phyloP scores from a whole-genome alignment of 768 basidiomycete species.

The Suillus weaverae region DNA sequence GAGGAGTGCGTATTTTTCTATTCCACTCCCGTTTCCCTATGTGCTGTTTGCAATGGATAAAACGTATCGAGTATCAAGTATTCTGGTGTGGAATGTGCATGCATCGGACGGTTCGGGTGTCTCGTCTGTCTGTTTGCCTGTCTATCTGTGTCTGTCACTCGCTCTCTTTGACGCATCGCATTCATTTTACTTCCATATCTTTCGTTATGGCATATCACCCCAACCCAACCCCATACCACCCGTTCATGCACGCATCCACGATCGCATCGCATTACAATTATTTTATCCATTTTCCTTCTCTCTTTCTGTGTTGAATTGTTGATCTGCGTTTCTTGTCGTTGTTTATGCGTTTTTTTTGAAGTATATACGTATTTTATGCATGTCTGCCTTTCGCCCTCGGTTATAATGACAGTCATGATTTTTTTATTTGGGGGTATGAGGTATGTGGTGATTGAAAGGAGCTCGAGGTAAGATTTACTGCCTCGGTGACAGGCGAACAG shows the following conservation, averaged over 20 bases:
- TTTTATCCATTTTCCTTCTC: not conserved
- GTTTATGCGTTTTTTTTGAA: slow-evolving; percentile 25
- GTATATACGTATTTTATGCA: slow-evolving; percentile 14
- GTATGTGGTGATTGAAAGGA: too few species aligned
- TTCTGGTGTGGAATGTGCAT: slow-evolving; percentile 1
- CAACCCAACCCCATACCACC: not conserved
- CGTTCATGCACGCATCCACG: slow-evolving; percentile 5
- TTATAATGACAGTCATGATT: slow-evolving; percentile 6
- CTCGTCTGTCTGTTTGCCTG: not conserved
- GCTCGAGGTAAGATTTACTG: not conserved
- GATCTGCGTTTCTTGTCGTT: slow-evolving; percentile 12
- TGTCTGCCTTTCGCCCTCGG: slow-evolving; percentile 14
- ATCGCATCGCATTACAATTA: slow-evolving; percentile 7
- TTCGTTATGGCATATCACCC: not conserved
- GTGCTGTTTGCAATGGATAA: slow-evolving; percentile 9
- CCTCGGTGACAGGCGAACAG: too few species aligned
- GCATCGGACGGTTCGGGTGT: slow-evolving; percentile 5
- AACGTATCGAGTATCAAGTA: not conserved
- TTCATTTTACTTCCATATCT: not conserved
- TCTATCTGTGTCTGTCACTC: not conserved
- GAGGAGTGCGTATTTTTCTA: slow-evolving; percentile 3
- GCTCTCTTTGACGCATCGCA: slow-evolving; percentile 1
- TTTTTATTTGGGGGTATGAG: not conserved
- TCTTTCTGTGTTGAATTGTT: too few species aligned
- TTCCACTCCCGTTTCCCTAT: not conserved